Conservation (phyloP, 2,329 filamentous ascomycete genomes). For the Chrysoporthe austroafricana region DNA sequence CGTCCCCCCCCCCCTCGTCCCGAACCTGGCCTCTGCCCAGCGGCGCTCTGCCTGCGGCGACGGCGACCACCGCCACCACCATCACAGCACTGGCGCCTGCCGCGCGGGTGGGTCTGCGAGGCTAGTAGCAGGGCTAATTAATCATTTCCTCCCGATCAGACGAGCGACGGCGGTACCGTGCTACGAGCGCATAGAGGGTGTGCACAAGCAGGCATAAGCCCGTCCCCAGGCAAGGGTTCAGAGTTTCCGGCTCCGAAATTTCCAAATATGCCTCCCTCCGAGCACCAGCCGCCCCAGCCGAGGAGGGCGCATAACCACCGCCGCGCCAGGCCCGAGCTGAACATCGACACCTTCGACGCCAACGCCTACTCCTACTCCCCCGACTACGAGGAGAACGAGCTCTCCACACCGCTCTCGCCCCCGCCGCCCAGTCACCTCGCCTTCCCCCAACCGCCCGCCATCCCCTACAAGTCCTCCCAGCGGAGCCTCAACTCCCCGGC, state of each 20-base stretch:
- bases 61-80: neutral
- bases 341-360: slow-evolving; percentile 38
- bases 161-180: neutral
- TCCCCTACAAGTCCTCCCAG: slow-evolving; percentile 27
- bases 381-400: slow-evolving; percentile 18
- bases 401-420: slow-evolving; percentile 25
- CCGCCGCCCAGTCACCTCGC: slow-evolving; percentile 18
- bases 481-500: slow-evolving; percentile 29
- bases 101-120: slow-evolving; percentile 1
- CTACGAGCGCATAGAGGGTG: neutral
- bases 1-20: neutral
- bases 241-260: neutral
- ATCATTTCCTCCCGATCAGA: slow-evolving; percentile 6
- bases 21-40: neutral
- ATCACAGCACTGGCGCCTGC: slow-evolving; percentile 1
- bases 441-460: slow-evolving; percentile 12
- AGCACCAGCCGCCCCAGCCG: slow-evolving; percentile 5
- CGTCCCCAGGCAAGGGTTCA: slow-evolving; percentile 4
- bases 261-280: slow-evolving; percentile 1
- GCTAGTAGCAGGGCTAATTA: slow-evolving; percentile 8
- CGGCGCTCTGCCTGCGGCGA: neutral
- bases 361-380: slow-evolving; percentile 11
- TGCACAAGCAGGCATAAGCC: slow-evolving; percentile 4
- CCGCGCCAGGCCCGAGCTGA: slow-evolving; percentile 43
- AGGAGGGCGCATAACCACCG: slow-evolving; percentile 23